Evolutionary conservation across 805 yeast species (phyloP).

Genomic region (Suhomyces prunicola): DNA sequence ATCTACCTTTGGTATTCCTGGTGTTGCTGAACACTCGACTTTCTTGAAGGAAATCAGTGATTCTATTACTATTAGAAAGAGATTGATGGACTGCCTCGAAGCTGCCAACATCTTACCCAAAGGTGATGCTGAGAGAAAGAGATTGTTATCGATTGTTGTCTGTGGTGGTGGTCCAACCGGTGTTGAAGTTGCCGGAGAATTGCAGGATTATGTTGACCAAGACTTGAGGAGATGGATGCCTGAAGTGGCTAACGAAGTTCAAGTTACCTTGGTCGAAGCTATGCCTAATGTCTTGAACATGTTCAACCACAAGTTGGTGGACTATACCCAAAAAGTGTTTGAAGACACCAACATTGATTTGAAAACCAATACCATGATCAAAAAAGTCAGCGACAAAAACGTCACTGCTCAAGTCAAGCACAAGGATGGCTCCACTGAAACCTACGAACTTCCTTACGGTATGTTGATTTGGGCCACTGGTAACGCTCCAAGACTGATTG

Average conservation of each 20-base stretch:
- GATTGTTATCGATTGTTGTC: slow-evolving; percentile 83
- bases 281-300: slow-evolving; percentile 80
- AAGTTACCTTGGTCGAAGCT: slow-evolving; percentile 86
- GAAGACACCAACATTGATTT: slow-evolving; percentile 64
- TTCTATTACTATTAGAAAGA: slow-evolving; percentile 77
- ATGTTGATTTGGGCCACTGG: slow-evolving; percentile 97
- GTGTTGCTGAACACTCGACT: slow-evolving; percentile 84
- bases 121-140: slow-evolving; percentile 73
- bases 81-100: slow-evolving; percentile 84
- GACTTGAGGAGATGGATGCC: slow-evolving; percentile 91
- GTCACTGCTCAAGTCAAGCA: slow-evolving; percentile 71
- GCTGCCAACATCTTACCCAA: slow-evolving; percentile 79
- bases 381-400: slow-evolving; percentile 68
- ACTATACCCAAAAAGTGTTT: slow-evolving; percentile 79
- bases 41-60: slow-evolving; percentile 89
- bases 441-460: slow-evolving; percentile 78
- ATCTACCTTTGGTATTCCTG: slow-evolving; percentile 92
- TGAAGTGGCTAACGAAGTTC: slow-evolving; percentile 73
- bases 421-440: slow-evolving; percentile 59
- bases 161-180: slow-evolving; percentile 99
- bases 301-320: slow-evolving; percentile 65
- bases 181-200: slow-evolving; percentile 95
- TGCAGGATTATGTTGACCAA: slow-evolving; percentile 90
- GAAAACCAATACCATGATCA: slow-evolving; percentile 83
- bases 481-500: slow-evolving; percentile 80